phyloP scores from a whole-genome alignment of 164 flowering plant genomes.

The Vitis labrusca region DNA sequence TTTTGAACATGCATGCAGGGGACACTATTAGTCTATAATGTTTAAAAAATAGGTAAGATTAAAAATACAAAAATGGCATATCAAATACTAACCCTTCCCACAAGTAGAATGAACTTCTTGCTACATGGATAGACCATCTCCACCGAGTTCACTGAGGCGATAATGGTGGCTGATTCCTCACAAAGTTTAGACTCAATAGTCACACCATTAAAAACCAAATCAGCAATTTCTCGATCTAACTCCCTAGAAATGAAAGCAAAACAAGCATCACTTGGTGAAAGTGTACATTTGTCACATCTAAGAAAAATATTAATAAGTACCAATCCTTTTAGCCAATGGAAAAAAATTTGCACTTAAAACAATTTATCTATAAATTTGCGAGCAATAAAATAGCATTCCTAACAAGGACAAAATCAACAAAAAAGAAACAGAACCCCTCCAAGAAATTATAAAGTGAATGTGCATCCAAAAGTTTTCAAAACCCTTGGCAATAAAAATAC shows the following conservation, averaged over 20 bases:
- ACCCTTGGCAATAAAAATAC: too few relatives aligned
- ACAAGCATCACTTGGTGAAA: background rate
- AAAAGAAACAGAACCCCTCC: too few relatives aligned
- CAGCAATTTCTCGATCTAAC: conserved; percentile 37
- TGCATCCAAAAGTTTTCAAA: too few relatives aligned
- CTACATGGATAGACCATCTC: conserved; percentile 41
- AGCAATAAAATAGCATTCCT: too few relatives aligned
- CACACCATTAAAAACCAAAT: conserved; percentile 33
- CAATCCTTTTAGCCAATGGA: too few relatives aligned
- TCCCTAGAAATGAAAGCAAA: conserved; percentile 35
- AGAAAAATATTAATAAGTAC: too few relatives aligned
- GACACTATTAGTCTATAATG: too few relatives aligned
- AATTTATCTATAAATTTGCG: too few relatives aligned
- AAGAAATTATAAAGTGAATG: too few relatives aligned
- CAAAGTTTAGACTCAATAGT: conserved; percentile 49
- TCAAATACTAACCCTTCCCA: conserved; percentile 43
- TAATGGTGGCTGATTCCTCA: conserved; percentile 49
- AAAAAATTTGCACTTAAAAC: too few relatives aligned
- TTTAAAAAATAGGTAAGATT: background rate
- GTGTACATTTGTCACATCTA: background rate
- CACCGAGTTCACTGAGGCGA: conserved; percentile 35
- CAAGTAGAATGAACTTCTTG: conserved; percentile 38
- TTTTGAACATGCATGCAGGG: too few relatives aligned
- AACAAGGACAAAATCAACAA: too few relatives aligned
- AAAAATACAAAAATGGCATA: background rate